Conservation (phyloP, 768 basidiomycete species). For the Postia placenta region DNA sequence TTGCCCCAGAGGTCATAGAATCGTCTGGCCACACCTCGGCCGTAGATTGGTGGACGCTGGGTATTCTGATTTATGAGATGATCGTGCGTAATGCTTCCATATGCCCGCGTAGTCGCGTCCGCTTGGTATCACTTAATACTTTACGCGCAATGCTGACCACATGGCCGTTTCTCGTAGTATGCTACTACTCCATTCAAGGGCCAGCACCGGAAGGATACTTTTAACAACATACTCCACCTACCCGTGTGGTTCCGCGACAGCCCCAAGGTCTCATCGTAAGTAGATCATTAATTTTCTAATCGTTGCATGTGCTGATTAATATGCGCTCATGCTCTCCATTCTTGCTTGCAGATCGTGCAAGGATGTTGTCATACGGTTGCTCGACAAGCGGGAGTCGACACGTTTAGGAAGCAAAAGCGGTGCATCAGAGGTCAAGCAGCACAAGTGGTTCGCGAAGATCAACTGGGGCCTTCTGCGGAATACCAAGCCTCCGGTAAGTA, state of each 20-base stretch:
- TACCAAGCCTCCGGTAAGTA: conserved; percentile 82
- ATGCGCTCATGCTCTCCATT: not conserved
- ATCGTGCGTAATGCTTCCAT: conserved; percentile 57
- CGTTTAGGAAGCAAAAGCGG: conserved; percentile 89
- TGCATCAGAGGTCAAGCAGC: conserved; percentile 97
- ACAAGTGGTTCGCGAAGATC: conserved; percentile 96
- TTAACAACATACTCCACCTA: conserved; percentile 87
- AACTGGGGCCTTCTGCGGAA: conserved; percentile 96
- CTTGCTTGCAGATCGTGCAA: conserved; percentile 63
- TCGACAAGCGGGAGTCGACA: conserved; percentile 88
- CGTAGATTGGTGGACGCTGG: conserved; percentile 99
- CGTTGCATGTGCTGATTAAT: conserved; percentile 7
- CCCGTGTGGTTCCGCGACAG: conserved; percentile 83
- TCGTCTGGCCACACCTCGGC: conserved; percentile 96
- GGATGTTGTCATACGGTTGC: conserved; percentile 76
- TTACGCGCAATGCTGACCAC: not conserved
- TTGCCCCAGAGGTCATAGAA: conserved; percentile 97
- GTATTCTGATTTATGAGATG: conserved; percentile 99
- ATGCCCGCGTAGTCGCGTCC: not conserved
- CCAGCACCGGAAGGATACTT: conserved; percentile 88
- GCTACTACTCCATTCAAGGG: conserved; percentile 99
- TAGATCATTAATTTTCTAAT: conserved; percentile 12
- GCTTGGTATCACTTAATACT: not conserved
- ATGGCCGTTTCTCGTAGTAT: conserved; percentile 45
- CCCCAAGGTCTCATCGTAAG: conserved; percentile 73